A percentile compares a stretch with the other conserved stretches of the same genome.
Conservation (phyloP, 2,329 filamentous ascomycete genomes). For the Daldinia sp. region DNA sequence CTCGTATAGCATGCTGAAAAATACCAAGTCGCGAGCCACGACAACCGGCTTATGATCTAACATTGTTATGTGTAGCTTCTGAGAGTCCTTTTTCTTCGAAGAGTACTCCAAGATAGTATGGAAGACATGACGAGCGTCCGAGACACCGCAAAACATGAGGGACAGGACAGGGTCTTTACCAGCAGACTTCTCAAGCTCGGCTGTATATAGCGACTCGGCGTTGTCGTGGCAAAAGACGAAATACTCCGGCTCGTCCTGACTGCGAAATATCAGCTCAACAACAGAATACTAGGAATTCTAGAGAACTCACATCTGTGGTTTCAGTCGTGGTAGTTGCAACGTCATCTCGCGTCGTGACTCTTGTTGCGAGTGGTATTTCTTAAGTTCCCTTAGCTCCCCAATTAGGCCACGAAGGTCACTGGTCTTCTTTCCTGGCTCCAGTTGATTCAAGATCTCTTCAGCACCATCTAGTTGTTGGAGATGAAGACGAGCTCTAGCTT, state of each 20-base stretch:
- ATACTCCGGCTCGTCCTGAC: conserved; percentile 26
- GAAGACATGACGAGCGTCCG: conserved; percentile 34
- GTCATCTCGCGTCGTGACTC: conserved; percentile 19
- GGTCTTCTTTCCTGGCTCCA: conserved; percentile 7
- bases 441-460: conserved; percentile 4
- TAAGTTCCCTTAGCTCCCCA: not conserved
- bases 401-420: conserved; percentile 6
- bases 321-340: conserved; percentile 30
- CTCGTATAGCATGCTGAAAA: conserved; percentile 26
- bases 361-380: not conserved
- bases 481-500: conserved; percentile 25
- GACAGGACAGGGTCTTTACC: conserved; percentile 25
- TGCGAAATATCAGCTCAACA: conserved; percentile 15
- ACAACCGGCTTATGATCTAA: conserved; percentile 33
- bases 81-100: not conserved
- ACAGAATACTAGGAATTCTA: not conserved
- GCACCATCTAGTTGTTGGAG: conserved; percentile 12
- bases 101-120: conserved; percentile 18
- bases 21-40: conserved; percentile 28
- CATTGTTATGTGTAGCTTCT: conserved; percentile 32
- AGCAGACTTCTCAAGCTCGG: conserved; percentile 18
- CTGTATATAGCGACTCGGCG: conserved; percentile 23
- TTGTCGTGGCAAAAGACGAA: conserved; percentile 27
- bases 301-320: conserved; percentile 22
- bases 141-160: conserved; percentile 34